Evolutionary conservation across 371 early-diverging fungal genomes (phyloP), one percentile per base, ranked within the genome.

Genomic region (Mucor piriformis): DNA sequence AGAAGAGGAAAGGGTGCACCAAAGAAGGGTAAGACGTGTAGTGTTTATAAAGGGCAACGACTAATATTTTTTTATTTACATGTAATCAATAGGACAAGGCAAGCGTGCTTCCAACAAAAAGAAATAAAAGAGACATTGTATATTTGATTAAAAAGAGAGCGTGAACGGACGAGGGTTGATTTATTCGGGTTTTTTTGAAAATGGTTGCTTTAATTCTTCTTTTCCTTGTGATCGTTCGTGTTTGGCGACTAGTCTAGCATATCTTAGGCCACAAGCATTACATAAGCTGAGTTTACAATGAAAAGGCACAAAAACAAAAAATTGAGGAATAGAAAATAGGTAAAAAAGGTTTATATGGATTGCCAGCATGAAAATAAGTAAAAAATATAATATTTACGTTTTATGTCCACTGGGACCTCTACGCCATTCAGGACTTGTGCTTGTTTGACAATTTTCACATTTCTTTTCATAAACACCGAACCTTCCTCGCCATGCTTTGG

Each of bases 1-100:
- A 81, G 84, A 61, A 82, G 92, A 51, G 91, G 91, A 61, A 92
- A 92, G 82, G 91, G 92, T 25, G 85, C 91, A 25, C 91, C 91
- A 33, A 88, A 88, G 87, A 92, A 92, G 72, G 91, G 90, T 79
- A 83, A 72, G 43, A 6, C 33, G 15, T 13, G 23, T 37, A n/a
- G n/a, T n/a, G n/a, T n/a, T n/a, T n/a, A n/a, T n/a, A n/a, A n/a
- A n/a, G n/a, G n/a, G n/a, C n/a, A n/a, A n/a, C n/a, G n/a, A 2
- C 49, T 20, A 50, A 52, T 15, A 43, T 18, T n/a, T 23, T 20
- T 43, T 38, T 50, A 13, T 54, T 34, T 40, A 27, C 6, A 32
- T 55, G 29, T 34, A 15, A 25, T 32, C 49, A 15, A 24, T 67
- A 85, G 85, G 85, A 63, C 83, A 85, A 62, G 85, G 85, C 56